phyloP scores from a whole-genome alignment of 2,329 filamentous ascomycete species.

The Colletotrichum spaethianum region DNA sequence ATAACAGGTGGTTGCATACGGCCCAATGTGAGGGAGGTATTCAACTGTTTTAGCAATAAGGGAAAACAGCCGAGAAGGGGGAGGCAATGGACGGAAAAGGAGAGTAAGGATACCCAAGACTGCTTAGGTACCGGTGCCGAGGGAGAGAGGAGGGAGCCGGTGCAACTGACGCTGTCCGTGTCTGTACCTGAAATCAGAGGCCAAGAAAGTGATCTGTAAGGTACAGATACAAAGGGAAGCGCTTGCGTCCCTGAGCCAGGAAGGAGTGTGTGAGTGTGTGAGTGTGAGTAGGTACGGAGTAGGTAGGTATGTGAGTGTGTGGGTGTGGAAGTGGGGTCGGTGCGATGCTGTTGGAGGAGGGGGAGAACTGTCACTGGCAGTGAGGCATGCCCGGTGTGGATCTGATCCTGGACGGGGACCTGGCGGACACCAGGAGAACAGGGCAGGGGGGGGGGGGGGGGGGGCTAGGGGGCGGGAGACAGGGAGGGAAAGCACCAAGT shows the following conservation, averaged over 20 bases:
- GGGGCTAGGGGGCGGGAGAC: background rate
- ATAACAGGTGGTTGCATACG: constrained; percentile 1
- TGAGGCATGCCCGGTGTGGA: constrained; percentile 7
- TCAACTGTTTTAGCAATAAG: background rate
- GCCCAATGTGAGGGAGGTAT: constrained; percentile 9
- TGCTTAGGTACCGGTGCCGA: background rate
- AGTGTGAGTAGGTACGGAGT: background rate
- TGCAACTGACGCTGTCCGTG: constrained; percentile 3
- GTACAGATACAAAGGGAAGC: constrained; percentile 28
- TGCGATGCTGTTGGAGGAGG: background rate
- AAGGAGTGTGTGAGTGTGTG: background rate
- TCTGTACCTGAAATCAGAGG: constrained; percentile 13
- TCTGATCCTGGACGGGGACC: constrained; percentile 22
- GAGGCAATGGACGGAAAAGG: background rate
- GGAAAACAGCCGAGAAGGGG: background rate
- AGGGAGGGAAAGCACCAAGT: background rate
- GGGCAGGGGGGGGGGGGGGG: background rate
- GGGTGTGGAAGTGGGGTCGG: background rate
- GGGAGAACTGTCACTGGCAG: background rate
- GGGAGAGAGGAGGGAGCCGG: background rate
- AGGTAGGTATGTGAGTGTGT: background rate
- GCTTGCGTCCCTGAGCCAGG: constrained; percentile 2
- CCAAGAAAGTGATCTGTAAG: constrained; percentile 25
- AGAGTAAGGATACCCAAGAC: constrained; percentile 6
- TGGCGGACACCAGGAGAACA: background rate